phyloP scores from a whole-genome alignment of 1,139 yeast species.

The Torulaspora globosa region DNA sequence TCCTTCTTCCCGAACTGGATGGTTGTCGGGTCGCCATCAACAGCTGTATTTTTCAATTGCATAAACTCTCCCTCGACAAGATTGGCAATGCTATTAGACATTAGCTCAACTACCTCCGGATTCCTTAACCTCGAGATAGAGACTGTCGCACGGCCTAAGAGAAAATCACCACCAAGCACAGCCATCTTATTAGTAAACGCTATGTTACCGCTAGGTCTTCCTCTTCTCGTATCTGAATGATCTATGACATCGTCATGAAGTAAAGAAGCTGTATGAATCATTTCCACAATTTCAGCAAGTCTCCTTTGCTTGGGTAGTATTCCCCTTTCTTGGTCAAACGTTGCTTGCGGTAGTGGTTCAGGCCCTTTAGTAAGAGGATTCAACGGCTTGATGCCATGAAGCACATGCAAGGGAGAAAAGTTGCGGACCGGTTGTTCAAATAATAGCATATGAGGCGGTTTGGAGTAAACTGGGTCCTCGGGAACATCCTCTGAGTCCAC shows the following conservation, averaged over 20 bases:
- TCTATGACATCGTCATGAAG: constrained; percentile 97
- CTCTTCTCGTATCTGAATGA: constrained; percentile 83
- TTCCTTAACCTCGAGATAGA: constrained; percentile 89
- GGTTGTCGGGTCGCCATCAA: constrained; percentile 43
- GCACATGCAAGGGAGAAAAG: constrained; percentile 73
- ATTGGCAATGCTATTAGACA: constrained; percentile 94
- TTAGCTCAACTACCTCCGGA: constrained; percentile 93
- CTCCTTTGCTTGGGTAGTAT: constrained; percentile 92
- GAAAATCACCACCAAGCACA: constrained; percentile 90
- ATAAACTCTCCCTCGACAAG: constrained; percentile 97
- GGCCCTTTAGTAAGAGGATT: constrained; percentile 84
- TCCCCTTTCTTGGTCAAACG: constrained; percentile 56
- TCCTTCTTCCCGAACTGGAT: constrained; percentile 48
- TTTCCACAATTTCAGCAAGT: constrained; percentile 93
- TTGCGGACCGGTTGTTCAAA: constrained; percentile 40
- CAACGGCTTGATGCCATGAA: constrained; percentile 88
- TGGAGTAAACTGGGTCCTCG: constrained; percentile 52
- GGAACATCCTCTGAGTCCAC: constrained; percentile 63
- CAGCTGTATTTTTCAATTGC: constrained; percentile 91
- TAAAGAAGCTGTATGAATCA: constrained; percentile 97
- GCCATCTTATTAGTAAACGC: constrained; percentile 98
- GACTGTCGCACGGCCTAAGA: constrained; percentile 93
- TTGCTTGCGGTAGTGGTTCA: constrained; percentile 53
- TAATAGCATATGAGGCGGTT: constrained; percentile 21
- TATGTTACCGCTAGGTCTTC: constrained; percentile 84